Conservation (phyloP, 2,329 filamentous ascomycete species). For the Cadophora luteo-olivacea region DNA sequence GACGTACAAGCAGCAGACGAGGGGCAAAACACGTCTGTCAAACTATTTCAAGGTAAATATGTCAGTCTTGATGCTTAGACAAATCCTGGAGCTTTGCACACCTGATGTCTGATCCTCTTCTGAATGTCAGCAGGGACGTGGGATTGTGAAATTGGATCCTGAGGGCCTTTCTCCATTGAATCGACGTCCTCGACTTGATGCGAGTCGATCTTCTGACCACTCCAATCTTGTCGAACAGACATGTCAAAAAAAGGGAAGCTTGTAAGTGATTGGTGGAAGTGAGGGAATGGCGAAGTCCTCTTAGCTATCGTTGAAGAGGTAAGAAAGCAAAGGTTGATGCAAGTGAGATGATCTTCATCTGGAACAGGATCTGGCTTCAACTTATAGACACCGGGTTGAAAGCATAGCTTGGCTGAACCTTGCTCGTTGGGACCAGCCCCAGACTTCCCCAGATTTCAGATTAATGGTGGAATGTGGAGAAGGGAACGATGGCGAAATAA, state of each 20-base stretch:
- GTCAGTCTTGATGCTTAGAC: background rate
- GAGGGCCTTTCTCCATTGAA: background rate
- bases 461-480: background rate
- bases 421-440: background rate
- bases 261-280: background rate
- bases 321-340: background rate
- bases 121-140: background rate
- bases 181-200: background rate
- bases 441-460: background rate
- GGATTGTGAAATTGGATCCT: background rate
- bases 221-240: background rate
- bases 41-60: conserved; percentile 20
- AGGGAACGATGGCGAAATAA: background rate
- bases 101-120: conserved; percentile 2
- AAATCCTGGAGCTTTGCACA: background rate
- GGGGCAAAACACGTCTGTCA: conserved; percentile 26
- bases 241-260: background rate
- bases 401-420: background rate
- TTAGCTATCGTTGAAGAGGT: background rate
- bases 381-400: background rate
- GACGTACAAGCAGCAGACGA: conserved; percentile 30
- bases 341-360: background rate
- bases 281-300: background rate
- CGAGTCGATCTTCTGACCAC: background rate
- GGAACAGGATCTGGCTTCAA: background rate